Evolutionary conservation across 306 rosid species (phyloP), one percentile per base, ranked within the genome.

Genomic region (Macrotyloma uniflorum): DNA sequence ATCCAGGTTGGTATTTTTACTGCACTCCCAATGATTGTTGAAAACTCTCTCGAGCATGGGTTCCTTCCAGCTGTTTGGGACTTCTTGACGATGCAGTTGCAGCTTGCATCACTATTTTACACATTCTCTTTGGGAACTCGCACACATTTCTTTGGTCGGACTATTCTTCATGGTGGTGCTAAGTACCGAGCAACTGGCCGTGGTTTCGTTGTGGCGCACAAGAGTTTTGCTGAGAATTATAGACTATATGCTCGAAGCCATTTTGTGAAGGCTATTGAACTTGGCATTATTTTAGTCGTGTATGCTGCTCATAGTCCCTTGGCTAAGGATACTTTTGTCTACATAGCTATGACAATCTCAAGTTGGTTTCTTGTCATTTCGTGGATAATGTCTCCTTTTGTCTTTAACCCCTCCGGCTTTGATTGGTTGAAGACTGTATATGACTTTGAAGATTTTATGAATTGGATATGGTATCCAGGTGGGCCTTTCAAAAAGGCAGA

Each of bases 351-450:
- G 90, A 82, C 87, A 6, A 78, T 94, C 84, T 82, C 98, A 50
- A 85, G 86, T 84, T 94, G 98, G 98, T 94, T 88, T 77, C 97
- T 94, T n/a, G 94, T 94, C 30, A 82, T 90, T 65, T 90, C 98
- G 5, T 94, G 98, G 98, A 88, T 94, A 53, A 83, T 94, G 96
- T 86, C 96, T 22, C 98, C 98, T 24, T 94, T 94, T 74, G 86
- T 92, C 51, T 94, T 94, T 68, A 94, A 94, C 77, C 97, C 98
- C 62, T 92, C 97, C 24, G 98, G 98, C 58, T 90, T 94, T 77
- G 98, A 94, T 87, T 94, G 98, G 97, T 90, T 94, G 88, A 94
- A 94, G 71, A 90, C 97, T n/a, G 98, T 94, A 3, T 91, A 94
- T 33, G 98, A 94, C 86, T 94, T 89, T 50, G 93, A 85, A 16